Base-by-base conservation (phyloP, 345 rosid species). In the Boechera retrofracta region DNA sequence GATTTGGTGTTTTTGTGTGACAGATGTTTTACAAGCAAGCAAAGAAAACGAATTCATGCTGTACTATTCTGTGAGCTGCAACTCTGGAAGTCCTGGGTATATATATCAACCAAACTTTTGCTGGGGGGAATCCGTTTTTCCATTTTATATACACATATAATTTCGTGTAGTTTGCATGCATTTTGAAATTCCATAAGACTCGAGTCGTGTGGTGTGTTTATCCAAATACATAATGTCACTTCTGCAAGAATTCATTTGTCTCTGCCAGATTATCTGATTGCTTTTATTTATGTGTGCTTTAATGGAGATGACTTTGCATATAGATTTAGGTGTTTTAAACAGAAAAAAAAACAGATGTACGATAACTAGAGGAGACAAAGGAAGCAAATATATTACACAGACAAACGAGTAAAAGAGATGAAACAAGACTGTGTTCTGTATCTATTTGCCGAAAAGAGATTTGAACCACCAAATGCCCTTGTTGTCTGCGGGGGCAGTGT, bases 1-100 rank as follows among this genome's bases (percentile, higher is more conserved):
- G 66, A 61, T 33, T 1, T 32, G 39, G 48, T 74, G 42, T 16
- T 69, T 60, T 72, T 47, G 67, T 69, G 80, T 79, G 61, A 84
- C 98, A 95, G 98, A 92, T 95, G 98, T 95, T 95, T 82, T 95
- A 95, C 94, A 93, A 93, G 88, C 97, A 89, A 78, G 97, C 99
- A 7, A 93, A 93, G 89, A 91, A 95, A 83, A 89, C 97, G 44
- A 95, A 95, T 75, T 88, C 86, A 54, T 95, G 99, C 84, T 93
- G 99, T 79, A 87, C 90, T 64, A 77, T 93, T 64, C 94, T 96
- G 83, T 96, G 85, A 89, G 80, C 71, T 74, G 62, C 72, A 11
- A 36, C 53, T 61, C 71, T 21, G 55, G 65, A 53, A 56, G 73
- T 71, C 16, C 31, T 72, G 28, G 35, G 71, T 73, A 67, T 68